Conservation (phyloP, 306 rosid genomes). For the Vachellia collinsii region DNA sequence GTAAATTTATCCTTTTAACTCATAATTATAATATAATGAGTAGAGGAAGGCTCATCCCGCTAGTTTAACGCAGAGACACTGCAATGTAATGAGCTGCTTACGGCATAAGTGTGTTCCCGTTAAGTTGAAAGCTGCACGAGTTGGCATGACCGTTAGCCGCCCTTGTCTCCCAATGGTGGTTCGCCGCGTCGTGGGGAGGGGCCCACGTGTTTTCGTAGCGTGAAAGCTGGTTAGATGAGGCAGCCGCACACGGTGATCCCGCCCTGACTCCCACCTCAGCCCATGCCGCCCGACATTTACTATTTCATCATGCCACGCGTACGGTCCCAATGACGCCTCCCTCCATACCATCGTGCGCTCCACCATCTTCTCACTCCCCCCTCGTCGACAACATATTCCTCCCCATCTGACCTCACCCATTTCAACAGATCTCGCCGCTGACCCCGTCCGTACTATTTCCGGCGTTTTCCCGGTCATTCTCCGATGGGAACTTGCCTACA, state of each 20-base stretch:
- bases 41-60: too few species aligned
- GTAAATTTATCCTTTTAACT: too few species aligned
- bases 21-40: too few species aligned
- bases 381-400: neutral
- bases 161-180: neutral
- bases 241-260: constrained; percentile 9
- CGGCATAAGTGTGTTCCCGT: neutral
- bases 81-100: neutral
- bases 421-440: constrained; percentile 42
- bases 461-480: constrained; percentile 25
- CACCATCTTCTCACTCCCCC: constrained; percentile 18
- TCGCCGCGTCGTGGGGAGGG: neutral
- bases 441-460: constrained; percentile 34
- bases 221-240: neutral
- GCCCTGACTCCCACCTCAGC: neutral
- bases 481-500: neutral
- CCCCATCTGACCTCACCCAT: constrained; percentile 5
- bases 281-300: neutral
- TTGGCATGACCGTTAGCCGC: neutral
- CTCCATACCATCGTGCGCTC: constrained; percentile 38
- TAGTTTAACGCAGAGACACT: neutral
- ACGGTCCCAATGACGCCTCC: constrained; percentile 29
- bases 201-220: neutral
- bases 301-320: constrained; percentile 37
- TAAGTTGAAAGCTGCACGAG: neutral